Conservation (phyloP, 495 filamentous ascomycete species). For the Penicillium paradoxum region DNA sequence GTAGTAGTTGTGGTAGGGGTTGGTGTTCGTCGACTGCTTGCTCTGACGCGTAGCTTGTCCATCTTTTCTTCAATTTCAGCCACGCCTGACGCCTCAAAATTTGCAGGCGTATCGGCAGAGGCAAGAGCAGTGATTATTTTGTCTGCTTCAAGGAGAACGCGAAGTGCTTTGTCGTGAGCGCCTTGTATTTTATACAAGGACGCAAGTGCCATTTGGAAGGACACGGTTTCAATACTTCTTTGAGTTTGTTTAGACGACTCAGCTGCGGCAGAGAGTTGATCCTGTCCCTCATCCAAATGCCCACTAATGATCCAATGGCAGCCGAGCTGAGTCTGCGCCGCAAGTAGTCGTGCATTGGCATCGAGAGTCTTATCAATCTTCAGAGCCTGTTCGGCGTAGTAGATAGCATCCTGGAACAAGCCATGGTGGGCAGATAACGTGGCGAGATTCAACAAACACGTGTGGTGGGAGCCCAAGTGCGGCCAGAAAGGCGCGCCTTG, state of each 20-base stretch:
- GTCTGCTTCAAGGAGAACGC: slow-evolving; percentile 39
- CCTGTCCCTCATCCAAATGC: slow-evolving; percentile 54
- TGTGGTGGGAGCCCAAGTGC: slow-evolving; percentile 66
- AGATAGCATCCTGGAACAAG: slow-evolving; percentile 83
- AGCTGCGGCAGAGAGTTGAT: slow-evolving; percentile 51
- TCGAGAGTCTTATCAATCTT: slow-evolving; percentile 68
- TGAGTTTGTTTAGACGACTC: slow-evolving; percentile 33
- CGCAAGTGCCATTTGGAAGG: slow-evolving; percentile 42
- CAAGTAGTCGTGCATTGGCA: slow-evolving; percentile 52
- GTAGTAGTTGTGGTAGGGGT: slow-evolving; percentile 18
- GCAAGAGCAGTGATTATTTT: slow-evolving; percentile 31
- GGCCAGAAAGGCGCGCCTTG: slow-evolving; percentile 75
- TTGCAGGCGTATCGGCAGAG: slow-evolving; percentile 17
- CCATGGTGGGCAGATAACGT: slow-evolving; percentile 75
- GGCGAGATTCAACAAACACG: slow-evolving; percentile 64
- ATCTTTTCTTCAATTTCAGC: slow-evolving; percentile 36
- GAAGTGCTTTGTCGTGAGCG: slow-evolving; percentile 47
- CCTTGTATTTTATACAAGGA: slow-evolving; percentile 36
- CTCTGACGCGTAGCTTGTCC: slow-evolving; percentile 33
- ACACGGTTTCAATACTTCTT: slow-evolving; percentile 44
- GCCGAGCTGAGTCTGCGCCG: slow-evolving; percentile 55
- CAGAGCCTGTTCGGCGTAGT: slow-evolving; percentile 78
- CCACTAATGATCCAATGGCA: slow-evolving; percentile 62
- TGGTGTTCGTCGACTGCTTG: slow-evolving; percentile 25
- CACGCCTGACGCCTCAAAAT: slow-evolving; percentile 14